Percentiles rank a stretch among this genome's conserved stretches.
Evolutionary conservation across 441 rosid species (phyloP).

Genomic region (Pelargonium fulgidum): DNA sequence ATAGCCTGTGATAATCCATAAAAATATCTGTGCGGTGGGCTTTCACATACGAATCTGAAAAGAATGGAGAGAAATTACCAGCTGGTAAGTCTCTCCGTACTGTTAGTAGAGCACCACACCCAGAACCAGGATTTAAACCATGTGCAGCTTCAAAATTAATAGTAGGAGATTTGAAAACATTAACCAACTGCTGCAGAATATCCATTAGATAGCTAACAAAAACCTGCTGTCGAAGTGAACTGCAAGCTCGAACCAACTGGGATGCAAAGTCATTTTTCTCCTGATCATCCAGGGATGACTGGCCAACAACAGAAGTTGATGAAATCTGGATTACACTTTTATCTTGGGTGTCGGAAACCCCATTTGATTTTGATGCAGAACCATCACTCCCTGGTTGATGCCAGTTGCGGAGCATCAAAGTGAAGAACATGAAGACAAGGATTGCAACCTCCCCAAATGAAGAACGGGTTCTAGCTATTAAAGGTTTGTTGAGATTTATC

Average conservation of each 20-base stretch:
- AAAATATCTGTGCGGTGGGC: conserved; percentile 88
- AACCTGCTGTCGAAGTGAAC: conserved; percentile 77
- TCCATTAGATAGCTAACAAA: conserved; percentile 95
- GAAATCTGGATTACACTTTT: conserved; percentile 45
- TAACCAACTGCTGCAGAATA: conserved; percentile 90
- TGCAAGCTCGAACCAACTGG: conserved; percentile 82
- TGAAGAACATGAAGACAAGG: conserved; percentile 97
- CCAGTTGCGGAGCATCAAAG: conserved; percentile 99
- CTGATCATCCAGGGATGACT: conserved; percentile 65
- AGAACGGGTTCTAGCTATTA: conserved; percentile 62
- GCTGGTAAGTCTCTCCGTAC: conserved; percentile 93
- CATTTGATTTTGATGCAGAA: conserved; percentile 46
- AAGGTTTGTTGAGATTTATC: conserved; percentile 70
- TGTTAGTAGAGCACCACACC: conserved; percentile 93
- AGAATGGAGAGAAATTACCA: conserved; percentile 95
- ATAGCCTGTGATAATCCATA: conserved; percentile 85
- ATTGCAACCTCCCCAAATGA: conserved; percentile 91
- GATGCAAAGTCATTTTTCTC: conserved; percentile 84
- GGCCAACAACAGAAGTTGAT: conserved; percentile 41
- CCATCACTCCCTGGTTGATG: conserved; percentile 94
- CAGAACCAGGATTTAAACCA: conserved; percentile 69
- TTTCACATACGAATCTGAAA: conserved; percentile 97
- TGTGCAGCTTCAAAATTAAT: conserved; percentile 55
- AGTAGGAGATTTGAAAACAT: conserved; percentile 79
- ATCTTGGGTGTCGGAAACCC: conserved; percentile 56